These are phyloP conservation scores for Nigrograna mackinnonii DNA, from an alignment of 2,329 filamentous ascomycete species.

Conservation along the genomic window DNA sequence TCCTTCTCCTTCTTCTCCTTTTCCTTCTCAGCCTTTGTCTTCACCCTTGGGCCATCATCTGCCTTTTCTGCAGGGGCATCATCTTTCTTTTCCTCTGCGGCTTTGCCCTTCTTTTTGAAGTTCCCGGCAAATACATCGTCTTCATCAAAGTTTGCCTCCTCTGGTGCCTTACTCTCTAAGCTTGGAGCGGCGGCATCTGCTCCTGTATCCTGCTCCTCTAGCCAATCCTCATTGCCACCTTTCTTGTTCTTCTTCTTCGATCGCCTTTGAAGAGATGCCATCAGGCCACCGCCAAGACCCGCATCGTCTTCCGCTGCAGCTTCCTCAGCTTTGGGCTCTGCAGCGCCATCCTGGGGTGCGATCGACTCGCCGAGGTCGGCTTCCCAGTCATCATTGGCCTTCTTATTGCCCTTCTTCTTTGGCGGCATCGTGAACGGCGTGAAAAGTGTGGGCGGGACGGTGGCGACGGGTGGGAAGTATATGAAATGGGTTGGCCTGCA, in stretches of 20 bases:
- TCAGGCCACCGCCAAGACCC: slow-evolving; percentile 51
- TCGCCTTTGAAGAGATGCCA: slow-evolving; percentile 57
- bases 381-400: slow-evolving; percentile 91
- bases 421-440: slow-evolving; percentile 90
- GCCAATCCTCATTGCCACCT: slow-evolving; percentile 67
- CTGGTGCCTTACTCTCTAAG: slow-evolving; percentile 70
- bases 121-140: slow-evolving; percentile 69
- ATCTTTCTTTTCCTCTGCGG: slow-evolving; percentile 30
- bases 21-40: slow-evolving; percentile 99
- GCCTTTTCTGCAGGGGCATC: slow-evolving; percentile 40
- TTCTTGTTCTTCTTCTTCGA: slow-evolving; percentile 85
- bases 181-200: slow-evolving; percentile 48
- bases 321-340: slow-evolving; percentile 30
- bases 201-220: slow-evolving; percentile 66
- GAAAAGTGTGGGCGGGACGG: too few species aligned
- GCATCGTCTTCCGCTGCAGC: slow-evolving; percentile 49
- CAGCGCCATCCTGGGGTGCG: slow-evolving; percentile 61
- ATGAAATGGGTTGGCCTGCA: too few species aligned
- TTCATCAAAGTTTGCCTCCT: slow-evolving; percentile 69
- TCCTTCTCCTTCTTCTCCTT: slow-evolving; percentile 97
- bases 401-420: slow-evolving; percentile 93
- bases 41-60: slow-evolving; percentile 57
- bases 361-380: slow-evolving; percentile 82
- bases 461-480: too few species aligned
- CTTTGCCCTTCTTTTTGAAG: slow-evolving; percentile 72